phyloP scores from a whole-genome alignment of 2,329 filamentous ascomycete species.

The Piedraia hortae region DNA sequence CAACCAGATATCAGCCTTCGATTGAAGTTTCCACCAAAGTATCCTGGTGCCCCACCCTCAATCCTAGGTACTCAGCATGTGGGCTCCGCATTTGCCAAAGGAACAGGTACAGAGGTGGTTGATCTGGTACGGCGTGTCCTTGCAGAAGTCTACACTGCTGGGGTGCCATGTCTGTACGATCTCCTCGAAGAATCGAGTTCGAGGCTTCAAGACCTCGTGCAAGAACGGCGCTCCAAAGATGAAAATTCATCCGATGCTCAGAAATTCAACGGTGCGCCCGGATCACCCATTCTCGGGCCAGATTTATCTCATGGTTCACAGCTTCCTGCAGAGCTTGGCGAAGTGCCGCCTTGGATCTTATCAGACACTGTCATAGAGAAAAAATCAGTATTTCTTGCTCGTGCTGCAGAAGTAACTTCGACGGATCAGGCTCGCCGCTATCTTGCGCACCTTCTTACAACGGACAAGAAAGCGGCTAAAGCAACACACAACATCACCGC shows the following conservation, averaged over 20 bases:
- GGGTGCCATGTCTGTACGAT: constrained; percentile 69
- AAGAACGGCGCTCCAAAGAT: constrained; percentile 3
- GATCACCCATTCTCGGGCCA: constrained; percentile 2
- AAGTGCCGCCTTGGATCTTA: constrained; percentile 37
- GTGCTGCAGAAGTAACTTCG: constrained; percentile 40
- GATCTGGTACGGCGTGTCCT: constrained; percentile 40
- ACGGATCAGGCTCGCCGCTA: constrained; percentile 42
- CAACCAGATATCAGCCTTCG: constrained; percentile 26
- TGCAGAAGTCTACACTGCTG: constrained; percentile 37
- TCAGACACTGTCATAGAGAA: constrained; percentile 52
- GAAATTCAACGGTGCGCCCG: constrained; percentile 7
- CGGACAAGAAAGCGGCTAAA: constrained; percentile 57
- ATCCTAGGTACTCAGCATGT: constrained; percentile 58
- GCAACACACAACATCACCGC: constrained; percentile 92
- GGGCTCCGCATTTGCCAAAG: constrained; percentile 34
- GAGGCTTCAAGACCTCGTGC: constrained; percentile 6
- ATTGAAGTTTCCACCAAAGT: constrained; percentile 41
- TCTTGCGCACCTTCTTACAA: constrained; percentile 47
- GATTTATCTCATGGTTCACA: constrained; percentile 3
- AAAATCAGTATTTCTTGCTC: constrained; percentile 69
- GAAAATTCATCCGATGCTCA: constrained; percentile 9
- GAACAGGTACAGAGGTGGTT: constrained; percentile 45
- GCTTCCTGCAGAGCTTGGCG: constrained; percentile 13
- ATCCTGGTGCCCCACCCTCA: constrained; percentile 45
- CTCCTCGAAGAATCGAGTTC: constrained; percentile 35